phyloP scores from a whole-genome alignment of 2,329 filamentous ascomycete genomes.

The Metarhizium rileyi region DNA sequence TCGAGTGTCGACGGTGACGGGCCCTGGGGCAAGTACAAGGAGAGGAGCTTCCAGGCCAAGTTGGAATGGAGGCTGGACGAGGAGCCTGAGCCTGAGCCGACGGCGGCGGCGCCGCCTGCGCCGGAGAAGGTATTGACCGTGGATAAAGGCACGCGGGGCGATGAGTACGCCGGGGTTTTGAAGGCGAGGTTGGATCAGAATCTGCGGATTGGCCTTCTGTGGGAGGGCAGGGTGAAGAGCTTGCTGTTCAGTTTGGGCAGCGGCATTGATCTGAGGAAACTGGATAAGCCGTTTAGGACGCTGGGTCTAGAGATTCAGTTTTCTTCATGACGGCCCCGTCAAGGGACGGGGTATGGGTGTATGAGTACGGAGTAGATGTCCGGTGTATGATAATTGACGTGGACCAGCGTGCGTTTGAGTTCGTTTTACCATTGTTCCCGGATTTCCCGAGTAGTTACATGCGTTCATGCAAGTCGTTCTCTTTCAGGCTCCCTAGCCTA shows the following conservation, averaged over 20 bases:
- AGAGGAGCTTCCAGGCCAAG: conserved; percentile 42
- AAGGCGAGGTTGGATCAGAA: conserved; percentile 88
- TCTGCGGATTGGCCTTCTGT: conserved; percentile 73
- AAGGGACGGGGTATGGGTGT: neutral
- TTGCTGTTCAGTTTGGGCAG: conserved; percentile 85
- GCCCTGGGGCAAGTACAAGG: conserved; percentile 1
- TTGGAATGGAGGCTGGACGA: conserved; percentile 38
- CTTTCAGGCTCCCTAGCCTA: no score
- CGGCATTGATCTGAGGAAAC: conserved; percentile 66
- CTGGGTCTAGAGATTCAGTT: conserved; percentile 75
- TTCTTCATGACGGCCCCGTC: conserved; percentile 49
- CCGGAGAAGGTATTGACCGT: conserved; percentile 5
- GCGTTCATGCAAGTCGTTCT: no score
- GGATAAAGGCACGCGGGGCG: conserved; percentile 28
- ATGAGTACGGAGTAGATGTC: neutral
- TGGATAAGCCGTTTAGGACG: conserved; percentile 67
- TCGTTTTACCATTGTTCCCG: no score
- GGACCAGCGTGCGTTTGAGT: no score
- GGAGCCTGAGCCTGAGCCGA: conserved; percentile 27
- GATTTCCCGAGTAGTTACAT: no score
- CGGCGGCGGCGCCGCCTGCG: neutral
- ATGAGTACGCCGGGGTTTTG: conserved; percentile 73
- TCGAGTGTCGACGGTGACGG: conserved; percentile 26
- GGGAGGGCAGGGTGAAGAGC: conserved; percentile 90
- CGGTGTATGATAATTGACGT: neutral